Conservation (phyloP, 805 yeast genomes). For the Candida succiphila region DNA sequence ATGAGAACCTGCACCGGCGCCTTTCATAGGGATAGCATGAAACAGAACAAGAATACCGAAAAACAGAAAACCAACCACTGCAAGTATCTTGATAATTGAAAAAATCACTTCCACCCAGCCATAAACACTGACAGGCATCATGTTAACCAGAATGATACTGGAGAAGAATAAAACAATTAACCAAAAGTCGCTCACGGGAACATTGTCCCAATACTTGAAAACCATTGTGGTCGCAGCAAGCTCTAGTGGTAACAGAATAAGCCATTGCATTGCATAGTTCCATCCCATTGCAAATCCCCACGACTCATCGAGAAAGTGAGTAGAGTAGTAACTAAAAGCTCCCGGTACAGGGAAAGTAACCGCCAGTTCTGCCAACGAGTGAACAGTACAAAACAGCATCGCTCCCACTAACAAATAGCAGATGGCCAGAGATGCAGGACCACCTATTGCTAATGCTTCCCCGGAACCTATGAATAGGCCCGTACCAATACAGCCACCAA, state of each 20-base stretch:
- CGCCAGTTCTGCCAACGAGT: constrained; percentile 52
- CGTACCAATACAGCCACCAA: constrained; percentile 62
- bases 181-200: constrained; percentile 34
- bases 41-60: constrained; percentile 38
- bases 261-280: constrained; percentile 45
- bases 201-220: constrained; percentile 36
- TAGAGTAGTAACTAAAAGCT: constrained; percentile 52
- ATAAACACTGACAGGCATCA: constrained; percentile 45
- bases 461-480: constrained; percentile 65
- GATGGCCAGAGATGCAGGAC: constrained; percentile 54
- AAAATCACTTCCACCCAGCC: constrained; percentile 46
- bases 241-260: constrained; percentile 41
- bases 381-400: constrained; percentile 49
- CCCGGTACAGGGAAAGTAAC: constrained; percentile 56
- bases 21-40: constrained; percentile 36
- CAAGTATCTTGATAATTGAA: constrained; percentile 36
- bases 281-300: constrained; percentile 57
- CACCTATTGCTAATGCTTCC: constrained; percentile 45
- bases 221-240: constrained; percentile 46
- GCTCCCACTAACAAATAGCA: constrained; percentile 45
- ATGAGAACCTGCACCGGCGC: constrained; percentile 29
- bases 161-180: constrained; percentile 42
- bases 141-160: constrained; percentile 35
- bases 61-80: constrained; percentile 44
- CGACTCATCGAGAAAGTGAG: constrained; percentile 49